Evolutionary conservation across 2,329 filamentous ascomycete species (phyloP).

Genomic region (Ophiostoma novo-ulmi): DNA sequence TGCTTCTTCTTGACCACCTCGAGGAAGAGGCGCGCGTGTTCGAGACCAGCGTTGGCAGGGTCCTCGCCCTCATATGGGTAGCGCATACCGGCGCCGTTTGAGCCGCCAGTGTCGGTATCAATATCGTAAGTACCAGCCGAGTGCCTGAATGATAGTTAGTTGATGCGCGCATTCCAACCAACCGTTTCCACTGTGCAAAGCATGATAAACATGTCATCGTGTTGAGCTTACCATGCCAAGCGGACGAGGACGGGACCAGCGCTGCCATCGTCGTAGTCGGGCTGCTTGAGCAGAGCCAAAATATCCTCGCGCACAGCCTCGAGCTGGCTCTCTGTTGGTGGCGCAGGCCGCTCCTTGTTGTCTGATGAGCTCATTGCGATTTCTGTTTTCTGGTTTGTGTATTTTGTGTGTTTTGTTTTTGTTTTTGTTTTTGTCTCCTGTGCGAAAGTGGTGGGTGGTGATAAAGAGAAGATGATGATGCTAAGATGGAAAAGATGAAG

Average conservation of each 20-base stretch:
- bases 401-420: neutral
- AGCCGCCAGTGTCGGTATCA: slow-evolving; percentile 80
- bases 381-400: neutral
- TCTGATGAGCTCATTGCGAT: slow-evolving; percentile 5
- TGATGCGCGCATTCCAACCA: neutral
- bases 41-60: slow-evolving; percentile 87
- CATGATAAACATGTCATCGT: neutral
- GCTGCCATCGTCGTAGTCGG: slow-evolving; percentile 93
- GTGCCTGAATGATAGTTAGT: slow-evolving; percentile 54
- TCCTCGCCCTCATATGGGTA: slow-evolving; percentile 84
- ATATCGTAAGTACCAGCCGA: slow-evolving; percentile 87
- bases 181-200: neutral
- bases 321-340: slow-evolving; percentile 8
- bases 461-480: neutral
- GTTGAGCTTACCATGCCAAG: slow-evolving; percentile 56
- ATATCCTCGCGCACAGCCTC: slow-evolving; percentile 27
- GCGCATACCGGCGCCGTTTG: slow-evolving; percentile 95
- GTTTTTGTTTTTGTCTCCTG: neutral
- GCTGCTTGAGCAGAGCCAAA: slow-evolving; percentile 69
- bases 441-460: neutral
- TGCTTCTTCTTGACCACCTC: slow-evolving; percentile 84
- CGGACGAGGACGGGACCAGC: slow-evolving; percentile 88
- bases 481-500: neutral
- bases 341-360: neutral
- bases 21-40: slow-evolving; percentile 81